A percentile compares a stretch with the other conserved stretches of the same genome.
phyloP scores from a whole-genome alignment of 306 rosid species.

The Fragaria ananassa region DNA sequence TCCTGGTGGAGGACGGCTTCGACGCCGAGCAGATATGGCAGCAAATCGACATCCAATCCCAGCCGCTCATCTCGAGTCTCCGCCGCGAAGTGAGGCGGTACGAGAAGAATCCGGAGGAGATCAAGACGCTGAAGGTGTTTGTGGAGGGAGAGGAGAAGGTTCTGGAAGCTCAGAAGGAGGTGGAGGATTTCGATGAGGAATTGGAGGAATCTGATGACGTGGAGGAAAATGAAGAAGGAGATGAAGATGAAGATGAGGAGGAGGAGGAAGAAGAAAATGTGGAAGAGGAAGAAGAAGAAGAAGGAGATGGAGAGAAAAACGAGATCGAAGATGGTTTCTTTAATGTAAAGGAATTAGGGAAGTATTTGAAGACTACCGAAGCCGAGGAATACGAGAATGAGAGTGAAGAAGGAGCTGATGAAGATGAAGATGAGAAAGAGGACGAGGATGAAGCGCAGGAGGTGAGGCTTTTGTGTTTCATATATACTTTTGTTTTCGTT shows the following conservation, averaged over 20 bases:
- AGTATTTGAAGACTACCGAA: slow-evolving; percentile 64
- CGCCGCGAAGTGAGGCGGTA: slow-evolving; percentile 65
- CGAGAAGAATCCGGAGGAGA: slow-evolving; percentile 50
- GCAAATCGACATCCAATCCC: slow-evolving; percentile 83
- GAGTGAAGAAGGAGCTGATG: slow-evolving; percentile 27
- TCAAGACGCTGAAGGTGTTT: slow-evolving; percentile 38
- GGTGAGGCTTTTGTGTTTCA: slow-evolving; percentile 30
- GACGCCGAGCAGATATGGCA: slow-evolving; percentile 99
- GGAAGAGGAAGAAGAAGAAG: not conserved
- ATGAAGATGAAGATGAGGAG: slow-evolving; percentile 8
- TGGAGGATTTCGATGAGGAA: slow-evolving; percentile 43
- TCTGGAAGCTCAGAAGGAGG: slow-evolving; percentile 1
- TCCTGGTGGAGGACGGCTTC: slow-evolving; percentile 71
- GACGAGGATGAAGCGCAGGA: slow-evolving; percentile 51
- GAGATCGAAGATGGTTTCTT: slow-evolving; percentile 72
- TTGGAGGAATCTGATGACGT: slow-evolving; percentile 22
- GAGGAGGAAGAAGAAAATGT: slow-evolving; percentile 16
- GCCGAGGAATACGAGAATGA: slow-evolving; percentile 40
- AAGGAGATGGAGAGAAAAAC: not conserved
- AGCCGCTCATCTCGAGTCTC: slow-evolving; percentile 59
- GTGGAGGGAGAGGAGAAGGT: slow-evolving; percentile 25
- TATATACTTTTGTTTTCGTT: not conserved
- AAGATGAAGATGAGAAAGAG: slow-evolving; percentile 10
- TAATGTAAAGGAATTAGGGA: slow-evolving; percentile 62
- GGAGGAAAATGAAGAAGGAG: not conserved